Conservation (phyloP, 2,329 filamentous ascomycete species). For the Boeremia exigua region DNA sequence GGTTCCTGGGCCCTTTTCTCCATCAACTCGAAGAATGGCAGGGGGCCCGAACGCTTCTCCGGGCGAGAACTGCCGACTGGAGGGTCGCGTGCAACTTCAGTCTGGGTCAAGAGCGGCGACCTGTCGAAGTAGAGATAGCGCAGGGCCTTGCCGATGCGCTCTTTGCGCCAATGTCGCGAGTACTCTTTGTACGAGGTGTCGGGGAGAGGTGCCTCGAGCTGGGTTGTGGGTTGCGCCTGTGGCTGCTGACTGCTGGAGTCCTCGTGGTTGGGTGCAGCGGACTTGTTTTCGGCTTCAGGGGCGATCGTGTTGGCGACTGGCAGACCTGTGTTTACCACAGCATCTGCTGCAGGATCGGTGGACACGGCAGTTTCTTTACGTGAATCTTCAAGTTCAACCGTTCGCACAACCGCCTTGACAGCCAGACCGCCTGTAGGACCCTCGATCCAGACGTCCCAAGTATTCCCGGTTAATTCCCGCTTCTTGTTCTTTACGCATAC, state of each 20-base stretch:
- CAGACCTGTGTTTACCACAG: neutral
- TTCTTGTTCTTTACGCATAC: conserved; percentile 68
- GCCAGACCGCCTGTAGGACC: conserved; percentile 51
- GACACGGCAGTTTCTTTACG: neutral
- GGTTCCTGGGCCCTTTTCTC: neutral
- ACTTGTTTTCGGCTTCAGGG: neutral
- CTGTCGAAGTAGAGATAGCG: neutral
- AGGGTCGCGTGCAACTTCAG: neutral
- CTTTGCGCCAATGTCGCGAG: neutral
- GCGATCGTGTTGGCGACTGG: neutral
- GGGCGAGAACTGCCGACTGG: no score
- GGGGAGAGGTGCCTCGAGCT: no score
- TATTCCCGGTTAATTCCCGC: conserved; percentile 13
- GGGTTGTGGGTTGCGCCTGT: no score
- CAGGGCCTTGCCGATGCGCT: neutral
- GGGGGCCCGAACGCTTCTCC: neutral
- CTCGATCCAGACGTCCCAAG: conserved; percentile 52
- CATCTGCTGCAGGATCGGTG: neutral
- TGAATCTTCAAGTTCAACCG: neutral
- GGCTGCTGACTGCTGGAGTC: neutral
- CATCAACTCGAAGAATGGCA: neutral
- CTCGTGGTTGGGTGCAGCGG: neutral
- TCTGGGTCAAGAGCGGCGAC: neutral
- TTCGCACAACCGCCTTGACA: conserved; percentile 50
- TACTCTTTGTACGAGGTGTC: neutral